phyloP scores from a whole-genome alignment of 495 filamentous ascomycete genomes.

The Talaromyces trachyspermus region DNA sequence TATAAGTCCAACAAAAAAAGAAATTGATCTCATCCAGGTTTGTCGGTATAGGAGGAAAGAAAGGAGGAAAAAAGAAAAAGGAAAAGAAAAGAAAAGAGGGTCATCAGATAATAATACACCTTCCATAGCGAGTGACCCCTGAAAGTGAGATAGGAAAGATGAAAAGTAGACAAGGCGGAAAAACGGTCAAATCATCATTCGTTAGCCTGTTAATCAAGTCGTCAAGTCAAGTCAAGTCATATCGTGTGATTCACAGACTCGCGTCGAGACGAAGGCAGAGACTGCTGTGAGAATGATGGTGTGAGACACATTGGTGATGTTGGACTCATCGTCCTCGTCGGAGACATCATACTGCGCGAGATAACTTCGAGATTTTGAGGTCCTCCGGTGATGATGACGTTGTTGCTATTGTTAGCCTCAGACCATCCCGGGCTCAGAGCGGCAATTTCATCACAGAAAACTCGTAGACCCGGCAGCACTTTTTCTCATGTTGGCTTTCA shows the following conservation, averaged over 20 bases:
- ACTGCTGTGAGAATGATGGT: slow-evolving; percentile 17
- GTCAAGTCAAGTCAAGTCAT: slow-evolving; percentile 12
- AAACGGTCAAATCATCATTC: slow-evolving; percentile 16
- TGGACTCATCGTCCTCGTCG: slow-evolving; percentile 31
- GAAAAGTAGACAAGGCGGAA: too few species aligned
- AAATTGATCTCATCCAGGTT: too few species aligned
- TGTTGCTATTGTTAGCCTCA: background rate
- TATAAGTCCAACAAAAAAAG: too few species aligned
- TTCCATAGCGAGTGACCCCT: too few species aligned
- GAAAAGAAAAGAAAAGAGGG: too few species aligned
- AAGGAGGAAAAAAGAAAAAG: too few species aligned
- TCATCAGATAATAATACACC: too few species aligned
- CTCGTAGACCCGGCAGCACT: slow-evolving; percentile 31
- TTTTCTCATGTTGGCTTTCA: slow-evolving; percentile 21
- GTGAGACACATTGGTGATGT: slow-evolving; percentile 32
- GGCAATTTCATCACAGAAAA: slow-evolving; percentile 35
- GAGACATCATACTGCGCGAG: slow-evolving; percentile 21
- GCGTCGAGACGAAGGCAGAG: slow-evolving; percentile 23
- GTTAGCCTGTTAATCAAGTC: slow-evolving; percentile 9
- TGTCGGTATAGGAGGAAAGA: too few species aligned
- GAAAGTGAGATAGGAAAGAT: too few species aligned
- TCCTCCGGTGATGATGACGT: too few species aligned
- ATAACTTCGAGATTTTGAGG: slow-evolving; percentile 24
- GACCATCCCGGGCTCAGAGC: slow-evolving; percentile 17
- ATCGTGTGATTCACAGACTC: slow-evolving; percentile 26